Evolutionary conservation across 2,329 filamentous ascomycete genomes (phyloP), one percentile per base, ranked within the genome.

Genomic region (Emericellopsis cladophorae): DNA sequence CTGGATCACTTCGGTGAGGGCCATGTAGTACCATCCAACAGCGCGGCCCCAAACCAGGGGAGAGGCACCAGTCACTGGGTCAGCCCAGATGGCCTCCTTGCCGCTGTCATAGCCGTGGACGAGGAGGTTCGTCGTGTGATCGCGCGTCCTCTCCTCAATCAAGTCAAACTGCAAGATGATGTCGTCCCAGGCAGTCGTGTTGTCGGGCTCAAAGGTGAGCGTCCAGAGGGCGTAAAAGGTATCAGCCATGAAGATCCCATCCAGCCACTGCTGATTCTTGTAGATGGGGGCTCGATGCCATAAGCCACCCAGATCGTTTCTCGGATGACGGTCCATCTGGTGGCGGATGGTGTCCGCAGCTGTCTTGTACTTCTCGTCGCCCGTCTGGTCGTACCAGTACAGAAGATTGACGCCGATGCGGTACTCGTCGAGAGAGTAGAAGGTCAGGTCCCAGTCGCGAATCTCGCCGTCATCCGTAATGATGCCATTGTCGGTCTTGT

Each of bases 221-320:
- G 60, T 62, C 50, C 61, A 68, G 29, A 50, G 50, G 2, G 64
- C 61, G 37, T 66, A 67, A 49, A 67, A 67, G 1, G 55, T 54
- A 34, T 65, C 61, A 2, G 65, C 63, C 67, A 71, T 71, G 53
- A 61, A 72, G 18, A 70, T 68, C 1, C 73, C 73, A 46, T 74
- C 70, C 0, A 76, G 60, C 72, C 72, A 76, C 72, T 74, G 74
- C 50, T 76, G 68, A 45, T 72, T 62, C 15, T 59, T 60, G 45
- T 72, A 73, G 2, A 58, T 54, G 26, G 66, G 55, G 14, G 60
- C 52, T 1, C 55, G 48, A 46, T 76, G 72, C 69, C 70, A 76
- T 58, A 76, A 71, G 1, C 72, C 72, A 8, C 72, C 72, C 0
- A 59, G 52, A 0, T 64, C 52, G 0, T 66, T 76, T 12, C 72